A percentile compares a stretch with the other conserved stretches of the same genome.
Evolutionary conservation across 2,329 filamentous ascomycete genomes (phyloP).

Genomic region (Colletotrichum sp.): DNA sequence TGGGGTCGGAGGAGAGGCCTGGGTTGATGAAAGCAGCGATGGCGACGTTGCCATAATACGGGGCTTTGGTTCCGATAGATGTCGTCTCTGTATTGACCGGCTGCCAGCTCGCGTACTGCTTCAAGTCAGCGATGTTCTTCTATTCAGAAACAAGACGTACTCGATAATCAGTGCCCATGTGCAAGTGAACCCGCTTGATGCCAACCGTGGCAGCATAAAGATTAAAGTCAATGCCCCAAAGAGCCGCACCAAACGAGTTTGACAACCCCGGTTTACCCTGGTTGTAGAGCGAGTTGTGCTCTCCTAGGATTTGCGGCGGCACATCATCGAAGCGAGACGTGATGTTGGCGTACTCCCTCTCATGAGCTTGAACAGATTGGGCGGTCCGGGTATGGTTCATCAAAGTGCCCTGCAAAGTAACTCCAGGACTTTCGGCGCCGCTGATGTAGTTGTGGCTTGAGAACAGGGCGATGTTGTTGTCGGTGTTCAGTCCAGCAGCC

Average conservation of each 20-base stretch:
- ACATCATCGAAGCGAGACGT: slow-evolving; percentile 44
- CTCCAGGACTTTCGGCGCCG: slow-evolving; percentile 61
- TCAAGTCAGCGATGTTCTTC: not conserved
- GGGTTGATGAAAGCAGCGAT: slow-evolving; percentile 61
- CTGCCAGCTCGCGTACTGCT: slow-evolving; percentile 63
- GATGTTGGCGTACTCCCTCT: slow-evolving; percentile 51
- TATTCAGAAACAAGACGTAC: slow-evolving; percentile 28
- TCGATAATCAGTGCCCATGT: slow-evolving; percentile 67
- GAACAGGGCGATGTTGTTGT: slow-evolving; percentile 55
- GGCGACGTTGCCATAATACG: slow-evolving; percentile 68
- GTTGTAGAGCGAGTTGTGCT: slow-evolving; percentile 68
- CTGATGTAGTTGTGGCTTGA: slow-evolving; percentile 70
- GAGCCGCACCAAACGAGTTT: slow-evolving; percentile 68
- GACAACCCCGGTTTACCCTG: slow-evolving; percentile 66
- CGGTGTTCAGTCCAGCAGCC: slow-evolving; percentile 55
- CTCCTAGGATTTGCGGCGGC: slow-evolving; percentile 62
- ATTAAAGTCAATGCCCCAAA: slow-evolving; percentile 69
- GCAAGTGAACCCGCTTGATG: slow-evolving; percentile 66
- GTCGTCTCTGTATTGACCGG: slow-evolving; percentile 56
- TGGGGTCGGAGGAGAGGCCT: slow-evolving; percentile 35
- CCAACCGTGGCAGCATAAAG: slow-evolving; percentile 60
- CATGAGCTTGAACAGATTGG: slow-evolving; percentile 51
- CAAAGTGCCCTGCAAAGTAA: slow-evolving; percentile 66
- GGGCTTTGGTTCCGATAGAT: slow-evolving; percentile 62
- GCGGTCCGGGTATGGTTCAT: slow-evolving; percentile 66